These are phyloP conservation scores for Senecio squalidus DNA, from an alignment of 140 eudicot species.

Conservation along the genomic window DNA sequence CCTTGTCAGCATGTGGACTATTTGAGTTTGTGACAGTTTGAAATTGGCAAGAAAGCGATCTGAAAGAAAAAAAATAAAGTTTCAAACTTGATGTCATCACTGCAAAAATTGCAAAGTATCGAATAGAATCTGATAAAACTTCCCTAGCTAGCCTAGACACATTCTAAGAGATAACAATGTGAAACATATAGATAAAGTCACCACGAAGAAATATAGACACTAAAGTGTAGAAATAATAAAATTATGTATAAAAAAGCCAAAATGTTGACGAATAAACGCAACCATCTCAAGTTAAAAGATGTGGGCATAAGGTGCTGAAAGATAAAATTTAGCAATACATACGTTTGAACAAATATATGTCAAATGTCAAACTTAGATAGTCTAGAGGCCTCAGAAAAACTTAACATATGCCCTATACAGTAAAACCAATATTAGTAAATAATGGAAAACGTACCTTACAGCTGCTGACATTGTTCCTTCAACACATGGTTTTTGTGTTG, in stretches of 20 bases:
- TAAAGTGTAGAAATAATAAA: conserved; percentile 6
- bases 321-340: neutral
- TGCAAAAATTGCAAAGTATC: neutral
- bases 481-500: conserved; percentile 57
- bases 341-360: conserved; percentile 5
- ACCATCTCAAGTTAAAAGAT: conserved; percentile 10
- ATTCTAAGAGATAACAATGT: conserved; percentile 8
- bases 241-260: neutral
- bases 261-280: neutral
- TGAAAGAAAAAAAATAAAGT: conserved; percentile 20
- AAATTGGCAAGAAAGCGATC: conserved; percentile 57
- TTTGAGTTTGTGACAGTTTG: conserved; percentile 39
- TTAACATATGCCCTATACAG: neutral
- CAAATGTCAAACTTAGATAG: neutral
- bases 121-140: neutral
- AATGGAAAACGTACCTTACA: conserved; percentile 40
- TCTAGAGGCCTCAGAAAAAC: neutral
- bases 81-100: neutral
- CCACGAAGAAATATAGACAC: neutral
- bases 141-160: conserved; percentile 10
- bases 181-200: conserved; percentile 9
- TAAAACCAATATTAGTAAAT: neutral
- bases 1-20: conserved; percentile 73
- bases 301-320: neutral
- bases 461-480: conserved; percentile 46